These are phyloP conservation scores for Phytophthora fragariaefolia DNA, from an alignment of 352 stramenopile species.

Conservation along the genomic window DNA sequence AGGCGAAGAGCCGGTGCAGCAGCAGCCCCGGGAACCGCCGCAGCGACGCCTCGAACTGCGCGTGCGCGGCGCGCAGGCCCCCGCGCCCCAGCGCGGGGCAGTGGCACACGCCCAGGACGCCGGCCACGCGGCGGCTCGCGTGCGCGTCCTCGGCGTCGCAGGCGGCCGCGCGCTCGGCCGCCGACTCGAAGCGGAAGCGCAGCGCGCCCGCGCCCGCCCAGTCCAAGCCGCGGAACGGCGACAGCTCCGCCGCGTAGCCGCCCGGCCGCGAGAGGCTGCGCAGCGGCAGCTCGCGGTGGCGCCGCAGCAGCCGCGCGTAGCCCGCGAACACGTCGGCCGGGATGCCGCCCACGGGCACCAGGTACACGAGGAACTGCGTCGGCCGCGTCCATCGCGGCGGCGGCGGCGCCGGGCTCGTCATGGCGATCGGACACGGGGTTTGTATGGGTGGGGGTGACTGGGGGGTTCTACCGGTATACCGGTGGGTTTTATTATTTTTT, in stretches of 20 bases:
- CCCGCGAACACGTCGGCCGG: conserved; percentile 59
- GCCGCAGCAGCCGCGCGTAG: conserved; percentile 69
- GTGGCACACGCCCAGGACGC: conserved; percentile 83
- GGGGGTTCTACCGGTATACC: too few relatives aligned
- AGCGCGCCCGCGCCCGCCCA: conserved; percentile 66
- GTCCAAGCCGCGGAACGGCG: conserved; percentile 76
- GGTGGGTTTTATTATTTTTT: too few relatives aligned
- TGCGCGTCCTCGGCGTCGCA: conserved; percentile 81
- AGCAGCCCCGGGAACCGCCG: conserved; percentile 71
- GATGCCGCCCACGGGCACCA: conserved; percentile 78
- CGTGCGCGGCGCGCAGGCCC: conserved; percentile 57
- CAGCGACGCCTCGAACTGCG: conserved; percentile 73
- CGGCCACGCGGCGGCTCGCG: conserved; percentile 71
- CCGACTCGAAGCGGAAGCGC: conserved; percentile 79
- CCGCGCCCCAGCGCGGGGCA: conserved; percentile 64
- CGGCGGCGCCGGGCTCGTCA: conserved; percentile 25
- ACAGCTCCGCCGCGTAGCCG: conserved; percentile 82
- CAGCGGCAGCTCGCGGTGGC: conserved; percentile 63
- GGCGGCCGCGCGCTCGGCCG: conserved; percentile 56
- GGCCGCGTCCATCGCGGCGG: conserved; percentile 64
- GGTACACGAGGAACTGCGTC: conserved; percentile 83
- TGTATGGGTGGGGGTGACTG: too few relatives aligned
- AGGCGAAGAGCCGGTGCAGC: conserved; percentile 85
- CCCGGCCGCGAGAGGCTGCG: conserved; percentile 73
- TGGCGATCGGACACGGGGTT: not conserved